These are phyloP conservation scores for Alternaria sp. DNA, from an alignment of 2,329 filamentous ascomycete species.

Conservation along the genomic window DNA sequence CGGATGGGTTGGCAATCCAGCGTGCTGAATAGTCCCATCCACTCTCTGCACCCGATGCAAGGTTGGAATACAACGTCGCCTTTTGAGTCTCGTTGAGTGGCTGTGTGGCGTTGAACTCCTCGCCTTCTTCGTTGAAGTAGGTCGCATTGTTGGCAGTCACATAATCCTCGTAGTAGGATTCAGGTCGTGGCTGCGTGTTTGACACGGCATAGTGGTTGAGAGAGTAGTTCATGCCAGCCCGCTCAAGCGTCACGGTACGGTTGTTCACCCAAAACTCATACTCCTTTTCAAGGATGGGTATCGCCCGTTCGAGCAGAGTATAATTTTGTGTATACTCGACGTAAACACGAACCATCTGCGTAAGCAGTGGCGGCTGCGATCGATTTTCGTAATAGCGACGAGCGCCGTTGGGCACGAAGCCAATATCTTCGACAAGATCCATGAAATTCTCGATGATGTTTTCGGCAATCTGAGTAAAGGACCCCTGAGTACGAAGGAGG, in stretches of 20 bases:
- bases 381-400: constrained; percentile 73
- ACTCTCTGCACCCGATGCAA: constrained; percentile 71
- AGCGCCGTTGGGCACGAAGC: constrained; percentile 74
- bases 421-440: constrained; percentile 69
- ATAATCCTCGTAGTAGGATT: constrained; percentile 73
- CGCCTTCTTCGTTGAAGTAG: constrained; percentile 67
- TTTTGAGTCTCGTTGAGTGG: constrained; percentile 63
- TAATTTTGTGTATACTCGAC: constrained; percentile 71
- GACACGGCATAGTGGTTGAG: constrained; percentile 68
- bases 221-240: constrained; percentile 59
- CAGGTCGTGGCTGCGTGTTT: constrained; percentile 72
- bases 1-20: constrained; percentile 65
- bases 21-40: constrained; percentile 71
- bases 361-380: constrained; percentile 71
- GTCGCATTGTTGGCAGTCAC: constrained; percentile 70
- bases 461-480: constrained; percentile 68
- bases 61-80: constrained; percentile 65
- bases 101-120: constrained; percentile 63
- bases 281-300: constrained; percentile 70
- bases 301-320: constrained; percentile 65
- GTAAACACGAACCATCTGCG: constrained; percentile 72
- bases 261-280: constrained; percentile 70
- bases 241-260: constrained; percentile 63
- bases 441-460: constrained; percentile 76
- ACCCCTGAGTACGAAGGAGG: constrained; percentile 69